Percentiles rank a stretch among this genome's conserved stretches.
Evolutionary conservation across 306 rosid species (phyloP).

Genomic region (Castanea mollissima): DNA sequence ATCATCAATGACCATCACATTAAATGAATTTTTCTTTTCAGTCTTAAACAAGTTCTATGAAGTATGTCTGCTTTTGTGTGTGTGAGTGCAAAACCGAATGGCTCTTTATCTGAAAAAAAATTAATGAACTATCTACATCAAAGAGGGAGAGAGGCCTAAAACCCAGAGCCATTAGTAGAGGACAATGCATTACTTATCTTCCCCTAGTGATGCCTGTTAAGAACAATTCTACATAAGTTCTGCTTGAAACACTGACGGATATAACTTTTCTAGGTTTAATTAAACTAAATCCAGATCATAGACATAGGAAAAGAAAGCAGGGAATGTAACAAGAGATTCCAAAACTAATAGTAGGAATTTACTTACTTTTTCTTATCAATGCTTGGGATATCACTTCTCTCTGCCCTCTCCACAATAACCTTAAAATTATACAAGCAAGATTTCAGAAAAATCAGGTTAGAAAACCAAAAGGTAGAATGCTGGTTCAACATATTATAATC

Average conservation of each 20-base stretch:
- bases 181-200: not conserved
- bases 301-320: not conserved
- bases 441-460: conserved; percentile 24
- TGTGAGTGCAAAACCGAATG: not conserved
- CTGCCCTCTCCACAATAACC: conserved; percentile 98
- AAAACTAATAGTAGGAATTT: not conserved
- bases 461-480: conserved; percentile 11
- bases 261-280: not conserved
- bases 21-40: not conserved
- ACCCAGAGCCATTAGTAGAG: not conserved
- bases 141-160: not conserved
- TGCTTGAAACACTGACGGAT: not conserved
- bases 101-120: not conserved
- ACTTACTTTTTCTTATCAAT: conserved; percentile 95
- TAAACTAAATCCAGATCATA: not conserved
- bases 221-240: not conserved
- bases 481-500: conserved; percentile 1
- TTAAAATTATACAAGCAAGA: conserved; percentile 29
- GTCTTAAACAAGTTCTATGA: not conserved
- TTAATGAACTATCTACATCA: not conserved
- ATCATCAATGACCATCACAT: not conserved
- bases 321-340: not conserved
- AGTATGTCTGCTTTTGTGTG: not conserved
- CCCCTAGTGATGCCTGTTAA: not conserved
- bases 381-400: conserved; percentile 89